Evolutionary conservation across 2,329 filamentous ascomycete species (phyloP), one percentile per base, ranked within the genome.

Genomic region (Fusarium solani-melongenae): DNA sequence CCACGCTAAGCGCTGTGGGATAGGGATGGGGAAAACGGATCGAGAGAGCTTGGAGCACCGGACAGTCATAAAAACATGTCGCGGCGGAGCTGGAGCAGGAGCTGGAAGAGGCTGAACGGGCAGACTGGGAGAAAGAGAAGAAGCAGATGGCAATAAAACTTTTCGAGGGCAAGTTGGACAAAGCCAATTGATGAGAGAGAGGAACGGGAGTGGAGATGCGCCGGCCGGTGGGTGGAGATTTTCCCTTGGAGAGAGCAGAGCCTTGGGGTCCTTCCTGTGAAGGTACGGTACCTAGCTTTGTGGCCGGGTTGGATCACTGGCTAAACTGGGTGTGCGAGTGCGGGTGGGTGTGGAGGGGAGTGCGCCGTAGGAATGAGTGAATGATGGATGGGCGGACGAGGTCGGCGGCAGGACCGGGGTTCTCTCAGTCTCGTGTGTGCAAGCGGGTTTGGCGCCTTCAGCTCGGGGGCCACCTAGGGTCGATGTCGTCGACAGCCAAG

Each of bases 381-480:
- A 67, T 51, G 70, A 61, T 75, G 76, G 74, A 74, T 76, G 69
- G 73, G 62, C 73, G 71, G 75, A 77, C 69, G 75, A 76, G 69
- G 75, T 78, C 74, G 75, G 77, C 77, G 77, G 70, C 64, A 77
- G 69, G 61, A 76, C 74, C 76, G 76, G 75, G 76, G 75, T 72
- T 69, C 62, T 57, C 62, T 60, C 41, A 44, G 51, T 72, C 72
- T 70, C 57, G 67, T 71, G 67, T 75, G 73, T 74, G 71, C 76
- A 80, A 79, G 78, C 77, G 78, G 78, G 75, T 79, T 80, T 78
- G 78, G 77, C 78, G 78, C 78, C 70, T 74, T 80, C 77, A 80
- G 76, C 78, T 80, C 65, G 68, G 76, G 56, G 70, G 66, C 73
- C 68, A 72, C 71, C 76, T 70, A 64, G 56, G 51, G 66, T 67